These are phyloP conservation scores for Mortierella alpina DNA, from an alignment of 192 early-diverging fungal genomes.

Conservation along the genomic window DNA sequence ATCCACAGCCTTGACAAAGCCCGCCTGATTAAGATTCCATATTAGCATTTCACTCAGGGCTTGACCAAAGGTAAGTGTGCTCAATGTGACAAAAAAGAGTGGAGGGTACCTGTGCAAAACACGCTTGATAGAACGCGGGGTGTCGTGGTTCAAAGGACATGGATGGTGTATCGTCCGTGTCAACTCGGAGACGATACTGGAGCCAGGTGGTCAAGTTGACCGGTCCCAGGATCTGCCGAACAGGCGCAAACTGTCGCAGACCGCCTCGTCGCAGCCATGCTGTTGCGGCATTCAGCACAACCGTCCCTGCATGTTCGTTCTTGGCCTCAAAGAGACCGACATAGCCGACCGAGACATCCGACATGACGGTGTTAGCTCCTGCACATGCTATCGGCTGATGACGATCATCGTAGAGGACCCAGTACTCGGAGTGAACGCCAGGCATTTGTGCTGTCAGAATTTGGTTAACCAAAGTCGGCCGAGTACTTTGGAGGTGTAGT, in stretches of 20 bases:
- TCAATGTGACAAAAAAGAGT: background rate
- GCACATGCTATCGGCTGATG: slow-evolving; percentile 39
- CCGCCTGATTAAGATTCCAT: slow-evolving; percentile 19
- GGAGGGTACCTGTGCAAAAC: slow-evolving; percentile 33
- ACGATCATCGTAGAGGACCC: slow-evolving; percentile 43
- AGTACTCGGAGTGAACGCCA: slow-evolving; percentile 24
- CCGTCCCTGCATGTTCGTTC: slow-evolving; percentile 23
- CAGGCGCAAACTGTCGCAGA: slow-evolving; percentile 35
- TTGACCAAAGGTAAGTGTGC: background rate
- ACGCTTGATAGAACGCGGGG: slow-evolving; percentile 37
- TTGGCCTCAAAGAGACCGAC: slow-evolving; percentile 49
- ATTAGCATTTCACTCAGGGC: background rate
- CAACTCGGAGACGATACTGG: slow-evolving; percentile 43
- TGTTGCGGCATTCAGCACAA: slow-evolving; percentile 34
- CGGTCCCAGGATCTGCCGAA: slow-evolving; percentile 47
- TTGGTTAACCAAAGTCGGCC: slow-evolving; percentile 25
- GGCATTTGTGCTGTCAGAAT: slow-evolving; percentile 16
- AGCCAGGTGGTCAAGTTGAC: slow-evolving; percentile 53
- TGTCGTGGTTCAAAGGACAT: slow-evolving; percentile 50
- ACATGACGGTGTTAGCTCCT: slow-evolving; percentile 46
- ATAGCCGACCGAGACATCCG: slow-evolving; percentile 31
- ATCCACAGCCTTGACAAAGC: slow-evolving; percentile 40
- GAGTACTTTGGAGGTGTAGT: slow-evolving; percentile 35
- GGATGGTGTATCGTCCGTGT: slow-evolving; percentile 14
- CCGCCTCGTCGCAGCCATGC: slow-evolving; percentile 30